Conservation (phyloP, 2,329 filamentous ascomycete species). For the Phaeosphaeriaceae sp. region DNA sequence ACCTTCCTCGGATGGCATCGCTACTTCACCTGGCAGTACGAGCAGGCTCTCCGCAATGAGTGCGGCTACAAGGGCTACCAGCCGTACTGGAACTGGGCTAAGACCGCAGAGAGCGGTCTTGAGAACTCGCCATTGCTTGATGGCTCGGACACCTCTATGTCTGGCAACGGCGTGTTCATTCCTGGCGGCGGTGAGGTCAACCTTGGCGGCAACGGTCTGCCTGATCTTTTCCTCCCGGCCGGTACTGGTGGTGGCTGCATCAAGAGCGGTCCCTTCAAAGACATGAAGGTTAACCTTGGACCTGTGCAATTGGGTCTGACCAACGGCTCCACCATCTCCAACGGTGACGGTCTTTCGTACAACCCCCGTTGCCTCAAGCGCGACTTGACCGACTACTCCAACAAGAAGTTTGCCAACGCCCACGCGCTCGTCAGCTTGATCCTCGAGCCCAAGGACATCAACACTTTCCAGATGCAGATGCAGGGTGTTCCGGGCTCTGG, state of each 20-base stretch:
- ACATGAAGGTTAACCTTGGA: constrained; percentile 38
- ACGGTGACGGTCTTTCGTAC: constrained; percentile 21
- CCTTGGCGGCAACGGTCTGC: constrained; percentile 20
- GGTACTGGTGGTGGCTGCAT: constrained; percentile 65
- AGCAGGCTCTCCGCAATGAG: constrained; percentile 50
- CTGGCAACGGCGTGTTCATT: constrained; percentile 55
- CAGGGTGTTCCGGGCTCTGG: constrained; percentile 35
- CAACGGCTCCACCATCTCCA: constrained; percentile 34
- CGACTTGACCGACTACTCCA: constrained; percentile 31
- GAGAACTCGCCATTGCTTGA: constrained; percentile 61
- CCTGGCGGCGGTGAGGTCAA: constrained; percentile 35
- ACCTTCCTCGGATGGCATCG: constrained; percentile 48
- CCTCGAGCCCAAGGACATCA: constrained; percentile 28
- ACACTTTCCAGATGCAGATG: constrained; percentile 40
- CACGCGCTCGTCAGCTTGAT: constrained; percentile 30
- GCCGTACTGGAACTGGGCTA: constrained; percentile 63
- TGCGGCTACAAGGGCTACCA: constrained; percentile 52
- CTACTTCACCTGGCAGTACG: constrained; percentile 51
- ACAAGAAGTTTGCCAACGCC: constrained; percentile 32
- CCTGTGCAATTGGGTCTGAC: constrained; percentile 18
- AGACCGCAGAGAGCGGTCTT: constrained; percentile 53
- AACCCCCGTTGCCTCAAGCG: constrained; percentile 37
- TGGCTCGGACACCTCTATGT: constrained; percentile 56
- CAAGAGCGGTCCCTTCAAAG: constrained; percentile 58
- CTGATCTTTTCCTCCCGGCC: constrained; percentile 49